These are phyloP conservation scores for Candida silvicultrix DNA, from an alignment of 805 yeast species.

Conservation along the genomic window DNA sequence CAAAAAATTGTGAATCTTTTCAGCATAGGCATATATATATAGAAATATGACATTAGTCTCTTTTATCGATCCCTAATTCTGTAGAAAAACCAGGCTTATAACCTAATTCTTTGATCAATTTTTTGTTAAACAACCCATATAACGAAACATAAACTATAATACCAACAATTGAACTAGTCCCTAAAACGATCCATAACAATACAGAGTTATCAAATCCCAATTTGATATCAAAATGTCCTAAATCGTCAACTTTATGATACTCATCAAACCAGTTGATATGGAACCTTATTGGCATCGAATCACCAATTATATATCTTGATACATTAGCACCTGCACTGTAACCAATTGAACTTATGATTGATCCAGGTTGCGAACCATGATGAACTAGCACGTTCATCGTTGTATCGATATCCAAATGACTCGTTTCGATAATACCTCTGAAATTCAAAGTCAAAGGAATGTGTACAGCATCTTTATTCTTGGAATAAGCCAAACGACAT, in stretches of 20 bases:
- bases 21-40: not conserved
- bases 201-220: conserved; percentile 4
- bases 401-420: conserved; percentile 64
- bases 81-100: conserved; percentile 12
- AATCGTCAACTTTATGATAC: not conserved
- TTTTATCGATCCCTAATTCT: conserved; percentile 15
- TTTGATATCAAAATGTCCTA: not conserved
- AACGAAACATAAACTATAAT: conserved; percentile 7
- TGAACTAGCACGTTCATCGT: conserved; percentile 48
- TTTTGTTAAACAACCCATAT: conserved; percentile 15
- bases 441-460: conserved; percentile 59
- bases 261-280: conserved; percentile 50
- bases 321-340: conserved; percentile 59
- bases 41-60: conserved; percentile 4
- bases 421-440: conserved; percentile 60
- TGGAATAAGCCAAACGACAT: conserved; percentile 51
- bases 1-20: conserved; percentile 1
- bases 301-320: conserved; percentile 61
- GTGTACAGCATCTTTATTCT: conserved; percentile 22
- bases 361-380: conserved; percentile 19
- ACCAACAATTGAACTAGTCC: conserved; percentile 4
- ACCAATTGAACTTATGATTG: conserved; percentile 49
- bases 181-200: not conserved
- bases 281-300: conserved; percentile 47
- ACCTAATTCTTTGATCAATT: conserved; percentile 12